A percentile compares a stretch with the other conserved stretches of the same genome.
These are phyloP conservation scores for Solanum okadae DNA, from an alignment of 257 asterid species.

Conservation along the genomic window DNA sequence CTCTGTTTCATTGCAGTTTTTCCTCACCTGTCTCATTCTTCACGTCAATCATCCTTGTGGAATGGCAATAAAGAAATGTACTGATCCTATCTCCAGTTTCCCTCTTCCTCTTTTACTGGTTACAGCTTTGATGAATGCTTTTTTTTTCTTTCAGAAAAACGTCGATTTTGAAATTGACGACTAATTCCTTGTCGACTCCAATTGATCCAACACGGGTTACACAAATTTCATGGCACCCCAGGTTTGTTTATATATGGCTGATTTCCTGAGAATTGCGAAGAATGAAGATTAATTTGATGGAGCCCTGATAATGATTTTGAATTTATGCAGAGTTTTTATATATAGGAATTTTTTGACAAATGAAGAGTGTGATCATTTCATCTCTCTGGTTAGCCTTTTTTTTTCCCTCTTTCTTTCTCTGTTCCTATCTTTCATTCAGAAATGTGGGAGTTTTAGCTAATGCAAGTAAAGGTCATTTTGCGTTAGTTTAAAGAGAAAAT, in stretches of 20 bases:
- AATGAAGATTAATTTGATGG: background rate
- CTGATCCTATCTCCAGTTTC: background rate
- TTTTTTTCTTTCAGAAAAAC: conserved; percentile 23
- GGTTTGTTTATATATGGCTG: conserved; percentile 21
- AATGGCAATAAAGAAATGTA: conserved; percentile 7
- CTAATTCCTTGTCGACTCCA: conserved; percentile 14
- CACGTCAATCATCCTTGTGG: conserved; percentile 40
- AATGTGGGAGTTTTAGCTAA: background rate
- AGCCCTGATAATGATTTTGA: background rate
- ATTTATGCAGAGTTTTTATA: conserved; percentile 59
- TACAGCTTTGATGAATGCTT: background rate
- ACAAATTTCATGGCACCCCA: conserved; percentile 83
- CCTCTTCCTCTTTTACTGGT: background rate
- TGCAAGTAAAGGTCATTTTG: background rate
- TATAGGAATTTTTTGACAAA: conserved; percentile 58
- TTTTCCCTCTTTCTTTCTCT: background rate
- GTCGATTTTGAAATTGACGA: conserved; percentile 30
- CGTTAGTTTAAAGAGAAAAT: background rate
- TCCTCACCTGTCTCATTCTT: conserved; percentile 10
- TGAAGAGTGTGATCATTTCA: conserved; percentile 80
- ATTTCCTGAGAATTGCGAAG: background rate
- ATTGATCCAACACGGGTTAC: conserved; percentile 73
- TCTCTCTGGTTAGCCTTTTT: conserved; percentile 44
- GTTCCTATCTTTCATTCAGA: background rate
- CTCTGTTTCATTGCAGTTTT: conserved; percentile 18